Percentiles rank a stretch among this genome's conserved stretches.
Conservation (phyloP, 2,329 filamentous ascomycete genomes). For the Rutstroemia sp. region DNA sequence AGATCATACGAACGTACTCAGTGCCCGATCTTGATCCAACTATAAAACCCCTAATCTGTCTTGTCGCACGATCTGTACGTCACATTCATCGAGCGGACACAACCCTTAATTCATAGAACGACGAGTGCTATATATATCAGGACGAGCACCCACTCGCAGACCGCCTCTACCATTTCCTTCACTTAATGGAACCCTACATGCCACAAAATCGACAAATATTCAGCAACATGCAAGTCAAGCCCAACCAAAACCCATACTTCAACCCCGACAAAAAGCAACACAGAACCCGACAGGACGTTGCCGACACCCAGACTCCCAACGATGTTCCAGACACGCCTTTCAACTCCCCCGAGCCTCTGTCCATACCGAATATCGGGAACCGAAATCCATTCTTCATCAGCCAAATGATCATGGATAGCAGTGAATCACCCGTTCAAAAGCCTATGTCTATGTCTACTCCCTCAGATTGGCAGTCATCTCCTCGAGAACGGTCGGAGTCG, state of each 20-base stretch:
- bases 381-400: background rate
- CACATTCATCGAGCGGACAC: background rate
- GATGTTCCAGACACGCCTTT: slow-evolving; percentile 6
- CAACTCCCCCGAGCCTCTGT: slow-evolving; percentile 3
- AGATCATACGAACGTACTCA: background rate
- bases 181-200: background rate
- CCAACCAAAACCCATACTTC: slow-evolving; percentile 4
- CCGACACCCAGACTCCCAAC: background rate
- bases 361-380: background rate
- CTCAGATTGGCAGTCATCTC: background rate
- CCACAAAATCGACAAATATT: background rate
- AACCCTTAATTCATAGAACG: background rate
- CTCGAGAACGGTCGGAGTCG: background rate
- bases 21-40: background rate
- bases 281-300: background rate
- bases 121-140: background rate
- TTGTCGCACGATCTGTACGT: background rate
- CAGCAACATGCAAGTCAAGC: background rate
- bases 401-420: slow-evolving; percentile 5
- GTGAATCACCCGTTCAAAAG: background rate
- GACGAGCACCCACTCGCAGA: background rate
- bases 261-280: slow-evolving; percentile 2
- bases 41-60: background rate
- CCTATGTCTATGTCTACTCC: background rate
- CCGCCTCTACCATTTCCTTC: background rate